Evolutionary conservation across 2,329 filamentous ascomycete species (phyloP).

Genomic region (Xylaria sp.): DNA sequence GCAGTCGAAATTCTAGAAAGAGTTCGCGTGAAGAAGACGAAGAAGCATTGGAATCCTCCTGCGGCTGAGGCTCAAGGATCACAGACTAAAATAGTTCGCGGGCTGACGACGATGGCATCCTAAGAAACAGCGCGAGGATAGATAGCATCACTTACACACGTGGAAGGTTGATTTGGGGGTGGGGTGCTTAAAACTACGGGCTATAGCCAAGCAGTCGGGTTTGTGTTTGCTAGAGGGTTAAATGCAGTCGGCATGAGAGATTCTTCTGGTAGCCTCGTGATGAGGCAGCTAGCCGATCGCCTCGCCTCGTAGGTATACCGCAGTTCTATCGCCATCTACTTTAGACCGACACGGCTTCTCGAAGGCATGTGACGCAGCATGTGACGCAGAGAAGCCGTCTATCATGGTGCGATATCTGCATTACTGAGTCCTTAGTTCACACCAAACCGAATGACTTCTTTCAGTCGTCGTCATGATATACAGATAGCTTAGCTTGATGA

Average conservation of each 20-base stretch:
- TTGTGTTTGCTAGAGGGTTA: constrained; percentile 24
- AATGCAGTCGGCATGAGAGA: constrained; percentile 13
- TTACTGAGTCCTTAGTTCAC: background rate
- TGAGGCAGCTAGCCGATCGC: constrained; percentile 27
- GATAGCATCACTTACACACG: constrained; percentile 1
- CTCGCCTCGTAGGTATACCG: background rate
- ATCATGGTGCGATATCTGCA: background rate
- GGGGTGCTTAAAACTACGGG: constrained; percentile 1
- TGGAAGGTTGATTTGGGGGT: background rate
- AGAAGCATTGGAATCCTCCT: constrained; percentile 15
- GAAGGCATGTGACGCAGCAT: background rate
- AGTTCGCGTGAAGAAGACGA: background rate
- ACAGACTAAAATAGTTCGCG: constrained; percentile 3
- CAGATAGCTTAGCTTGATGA: constrained; percentile 3
- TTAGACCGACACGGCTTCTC: constrained; percentile 8
- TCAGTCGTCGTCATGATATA: background rate
- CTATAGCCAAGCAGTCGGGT: background rate
- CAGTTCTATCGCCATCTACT: background rate
- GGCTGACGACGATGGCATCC: constrained; percentile 21
- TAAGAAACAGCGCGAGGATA: constrained; percentile 4
- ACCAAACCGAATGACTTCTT: background rate
- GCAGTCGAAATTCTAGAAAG: constrained; percentile 35
- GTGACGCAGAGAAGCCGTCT: background rate
- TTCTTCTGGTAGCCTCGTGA: constrained; percentile 23
- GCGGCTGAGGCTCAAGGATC: constrained; percentile 21